These are phyloP conservation scores for Melanopsichium pennsylvanicum DNA, from an alignment of 1,284 basidiomycete genomes.

Conservation along the genomic window DNA sequence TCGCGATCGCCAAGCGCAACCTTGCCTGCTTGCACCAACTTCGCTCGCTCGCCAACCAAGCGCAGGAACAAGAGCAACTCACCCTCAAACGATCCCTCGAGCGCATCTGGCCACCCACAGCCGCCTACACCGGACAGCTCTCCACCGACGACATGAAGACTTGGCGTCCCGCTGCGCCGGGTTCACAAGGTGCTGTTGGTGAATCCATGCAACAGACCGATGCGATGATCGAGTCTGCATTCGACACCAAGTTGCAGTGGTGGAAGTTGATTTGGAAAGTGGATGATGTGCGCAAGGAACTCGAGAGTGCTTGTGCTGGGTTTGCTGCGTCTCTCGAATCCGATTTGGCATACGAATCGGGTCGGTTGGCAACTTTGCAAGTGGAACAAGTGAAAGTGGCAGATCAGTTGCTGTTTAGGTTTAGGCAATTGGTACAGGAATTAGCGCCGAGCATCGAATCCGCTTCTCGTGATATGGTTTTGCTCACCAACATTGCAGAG, in stretches of 20 bases:
- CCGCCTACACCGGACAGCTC: constrained; percentile 23
- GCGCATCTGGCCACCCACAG: constrained; percentile 34
- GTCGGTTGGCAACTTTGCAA: constrained; percentile 40
- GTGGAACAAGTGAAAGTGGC: constrained; percentile 17
- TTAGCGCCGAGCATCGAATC: constrained; percentile 7
- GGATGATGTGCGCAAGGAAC: constrained; percentile 55
- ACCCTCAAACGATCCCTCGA: constrained; percentile 28
- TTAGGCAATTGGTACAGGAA: constrained; percentile 21
- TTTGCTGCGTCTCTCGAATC: constrained; percentile 51
- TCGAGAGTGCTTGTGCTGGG: constrained; percentile 46
- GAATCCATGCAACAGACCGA: constrained; percentile 28
- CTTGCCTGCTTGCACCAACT: constrained; percentile 19
- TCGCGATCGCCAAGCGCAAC: constrained; percentile 20
- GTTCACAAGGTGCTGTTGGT: constrained; percentile 26
- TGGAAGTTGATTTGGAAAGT: constrained; percentile 60
- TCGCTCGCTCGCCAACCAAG: constrained; percentile 18
- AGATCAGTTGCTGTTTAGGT: constrained; percentile 20
- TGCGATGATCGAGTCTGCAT: constrained; percentile 39
- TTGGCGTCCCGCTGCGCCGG: constrained; percentile 26
- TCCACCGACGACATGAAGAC: constrained; percentile 22
- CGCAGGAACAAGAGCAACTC: constrained; percentile 7
- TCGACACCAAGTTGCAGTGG: constrained; percentile 53
- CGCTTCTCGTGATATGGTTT: constrained; percentile 26
- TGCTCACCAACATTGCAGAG: constrained; percentile 44
- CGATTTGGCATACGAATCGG: constrained; percentile 52